Conservation (phyloP, 176 grass and related monocot genomes). For the Bothriochloa decipiens region DNA sequence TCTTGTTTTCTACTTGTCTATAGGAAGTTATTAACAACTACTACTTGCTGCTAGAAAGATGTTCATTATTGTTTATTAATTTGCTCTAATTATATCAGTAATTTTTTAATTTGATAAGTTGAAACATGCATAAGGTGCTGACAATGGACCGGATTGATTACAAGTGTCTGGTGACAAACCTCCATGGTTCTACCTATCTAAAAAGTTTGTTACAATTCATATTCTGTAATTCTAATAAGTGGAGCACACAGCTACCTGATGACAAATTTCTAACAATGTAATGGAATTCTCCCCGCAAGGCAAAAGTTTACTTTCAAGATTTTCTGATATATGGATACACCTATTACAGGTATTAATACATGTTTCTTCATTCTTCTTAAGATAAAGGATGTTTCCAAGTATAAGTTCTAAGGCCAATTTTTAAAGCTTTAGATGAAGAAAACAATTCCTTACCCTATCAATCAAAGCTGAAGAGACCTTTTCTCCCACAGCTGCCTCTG, state of each 20-base stretch:
- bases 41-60: background rate
- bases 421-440: slow-evolving; percentile 21
- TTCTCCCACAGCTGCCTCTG: slow-evolving; percentile 63
- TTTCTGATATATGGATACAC: background rate
- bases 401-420: slow-evolving; percentile 14
- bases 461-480: slow-evolving; percentile 87
- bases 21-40: background rate
- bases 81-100: slow-evolving; percentile 10
- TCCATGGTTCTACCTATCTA: background rate
- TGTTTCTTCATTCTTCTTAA: slow-evolving; percentile 11
- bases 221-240: background rate
- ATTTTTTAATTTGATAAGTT: slow-evolving; percentile 20
- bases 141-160: background rate
- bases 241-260: background rate
- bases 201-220: slow-evolving; percentile 1
- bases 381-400: slow-evolving; percentile 19
- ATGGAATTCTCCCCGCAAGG: background rate
- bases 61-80: background rate
- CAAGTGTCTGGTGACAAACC: background rate
- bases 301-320: slow-evolving; percentile 27
- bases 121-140: background rate
- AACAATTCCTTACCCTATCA: slow-evolving; percentile 68
- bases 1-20: slow-evolving; percentile 19
- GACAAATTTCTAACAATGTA: slow-evolving; percentile 2
- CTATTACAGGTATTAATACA: slow-evolving; percentile 7